A percentile compares a stretch with the other conserved stretches of the same genome.
phyloP scores from a whole-genome alignment of 73 alveolate species.

The Symbiodinium natans region DNA sequence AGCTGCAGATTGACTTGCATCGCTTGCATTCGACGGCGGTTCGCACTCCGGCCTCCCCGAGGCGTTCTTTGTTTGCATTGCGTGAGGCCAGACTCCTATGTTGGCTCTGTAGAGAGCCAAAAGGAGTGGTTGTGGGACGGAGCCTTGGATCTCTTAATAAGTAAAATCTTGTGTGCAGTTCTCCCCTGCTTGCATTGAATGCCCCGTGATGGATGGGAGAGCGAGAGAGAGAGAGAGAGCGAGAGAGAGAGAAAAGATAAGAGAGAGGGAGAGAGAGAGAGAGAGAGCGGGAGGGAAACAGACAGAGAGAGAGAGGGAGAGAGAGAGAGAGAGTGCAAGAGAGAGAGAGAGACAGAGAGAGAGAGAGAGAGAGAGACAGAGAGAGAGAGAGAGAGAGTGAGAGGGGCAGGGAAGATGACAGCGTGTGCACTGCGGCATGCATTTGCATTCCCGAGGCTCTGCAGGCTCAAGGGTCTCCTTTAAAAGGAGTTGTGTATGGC shows the following conservation, averaged over 20 bases:
- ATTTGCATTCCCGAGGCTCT: not conserved
- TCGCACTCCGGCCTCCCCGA: not conserved
- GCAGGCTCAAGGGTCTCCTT: not conserved
- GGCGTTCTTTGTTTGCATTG: not conserved
- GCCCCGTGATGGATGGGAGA: too few species aligned
- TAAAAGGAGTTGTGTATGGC: not conserved
- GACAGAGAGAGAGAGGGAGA: too few species aligned
- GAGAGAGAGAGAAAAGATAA: too few species aligned
- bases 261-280: too few species aligned
- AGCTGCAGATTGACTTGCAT: too few species aligned
- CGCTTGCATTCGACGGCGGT: too few species aligned
- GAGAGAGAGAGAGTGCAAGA: too few species aligned
- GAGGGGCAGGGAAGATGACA: not conserved
- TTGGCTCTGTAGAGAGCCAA: constrained; percentile 98
- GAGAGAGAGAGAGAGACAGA: too few species aligned
- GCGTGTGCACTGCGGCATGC: not conserved
- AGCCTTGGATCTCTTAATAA: not conserved
- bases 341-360: too few species aligned
- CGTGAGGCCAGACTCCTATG: constrained; percentile 96
- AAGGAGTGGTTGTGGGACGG: constrained; percentile 98
- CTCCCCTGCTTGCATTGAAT: not conserved
- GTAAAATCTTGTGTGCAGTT: too few species aligned
- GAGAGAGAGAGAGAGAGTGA: not conserved
- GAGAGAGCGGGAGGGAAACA: too few species aligned
- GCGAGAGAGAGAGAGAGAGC: too few species aligned